These are phyloP conservation scores for Pistacia vera DNA, from an alignment of 345 rosid genomes.

Conservation along the genomic window DNA sequence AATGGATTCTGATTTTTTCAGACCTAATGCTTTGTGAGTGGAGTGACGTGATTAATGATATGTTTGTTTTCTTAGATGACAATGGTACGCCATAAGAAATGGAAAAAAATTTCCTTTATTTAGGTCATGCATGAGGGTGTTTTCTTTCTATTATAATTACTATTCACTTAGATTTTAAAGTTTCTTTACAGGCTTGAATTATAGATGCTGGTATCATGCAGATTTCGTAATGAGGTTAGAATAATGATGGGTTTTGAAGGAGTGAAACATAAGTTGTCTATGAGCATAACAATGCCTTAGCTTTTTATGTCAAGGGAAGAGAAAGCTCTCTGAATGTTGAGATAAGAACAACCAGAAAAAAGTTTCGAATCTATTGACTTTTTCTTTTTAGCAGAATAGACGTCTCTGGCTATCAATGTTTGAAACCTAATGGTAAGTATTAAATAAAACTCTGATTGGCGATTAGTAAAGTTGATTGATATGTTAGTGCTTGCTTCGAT, in stretches of 20 bases:
- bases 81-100: neutral
- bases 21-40: neutral
- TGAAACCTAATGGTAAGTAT: too few relatives aligned
- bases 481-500: neutral
- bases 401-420: too few relatives aligned
- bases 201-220: neutral
- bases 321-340: neutral
- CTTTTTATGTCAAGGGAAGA: neutral
- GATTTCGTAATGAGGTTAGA: neutral
- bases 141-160: too few relatives aligned
- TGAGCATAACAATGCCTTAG: too few relatives aligned
- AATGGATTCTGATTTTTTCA: neutral
- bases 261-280: neutral
- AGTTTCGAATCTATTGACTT: neutral
- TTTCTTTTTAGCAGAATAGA: too few relatives aligned
- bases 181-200: too few relatives aligned
- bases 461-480: neutral
- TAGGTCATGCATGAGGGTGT: too few relatives aligned
- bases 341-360: too few relatives aligned
- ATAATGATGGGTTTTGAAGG: neutral
- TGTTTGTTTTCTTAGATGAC: neutral
- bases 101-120: neutral
- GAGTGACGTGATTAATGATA: neutral
- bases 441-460: neutral
- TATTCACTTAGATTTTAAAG: too few relatives aligned